phyloP scores from a whole-genome alignment of 345 rosid genomes.

The Lepidium sativum region DNA sequence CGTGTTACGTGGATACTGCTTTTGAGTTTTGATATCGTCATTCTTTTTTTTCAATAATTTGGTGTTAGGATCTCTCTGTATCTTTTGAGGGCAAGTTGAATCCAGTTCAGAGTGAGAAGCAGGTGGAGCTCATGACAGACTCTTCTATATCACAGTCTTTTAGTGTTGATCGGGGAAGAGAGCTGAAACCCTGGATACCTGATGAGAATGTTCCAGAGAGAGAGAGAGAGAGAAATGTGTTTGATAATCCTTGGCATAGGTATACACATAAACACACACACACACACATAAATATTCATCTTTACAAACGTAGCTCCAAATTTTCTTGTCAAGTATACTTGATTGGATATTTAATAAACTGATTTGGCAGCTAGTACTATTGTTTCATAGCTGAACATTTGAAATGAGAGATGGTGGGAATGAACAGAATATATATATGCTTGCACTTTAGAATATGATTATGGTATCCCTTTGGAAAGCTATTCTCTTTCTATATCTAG shows the following conservation, averaged over 20 bases:
- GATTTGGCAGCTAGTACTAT: not conserved
- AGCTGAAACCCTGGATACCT: conserved; percentile 81
- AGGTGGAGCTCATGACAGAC: conserved; percentile 63
- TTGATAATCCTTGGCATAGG: conserved; percentile 64
- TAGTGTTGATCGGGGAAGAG: conserved; percentile 55
- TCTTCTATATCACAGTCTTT: conserved; percentile 65
- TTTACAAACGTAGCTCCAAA: no score
- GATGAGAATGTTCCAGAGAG: conserved; percentile 55
- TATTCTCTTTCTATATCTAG: conserved; percentile 5
- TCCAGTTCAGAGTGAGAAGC: conserved; percentile 48
- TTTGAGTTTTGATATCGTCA: conserved; percentile 4
- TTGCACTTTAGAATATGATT: not conserved
- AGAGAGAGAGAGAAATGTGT: conserved; percentile 69
- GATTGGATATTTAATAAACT: not conserved
- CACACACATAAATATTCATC: not conserved
- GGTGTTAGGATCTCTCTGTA: conserved; percentile 64
- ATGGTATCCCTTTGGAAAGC: conserved; percentile 4
- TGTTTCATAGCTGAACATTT: conserved; percentile 1
- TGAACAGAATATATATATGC: not conserved
- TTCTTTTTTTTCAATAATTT: conserved; percentile 4
- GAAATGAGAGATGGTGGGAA: not conserved
- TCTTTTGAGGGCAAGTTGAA: conserved; percentile 47
- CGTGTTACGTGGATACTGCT: conserved; percentile 10
- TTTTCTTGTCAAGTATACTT: conserved; percentile 1
- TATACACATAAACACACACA: conserved; percentile 5